Evolutionary conservation across 2,329 filamentous ascomycete genomes (phyloP), one percentile per base, ranked within the genome.

Genomic region (Fusarium odoratissimum): DNA sequence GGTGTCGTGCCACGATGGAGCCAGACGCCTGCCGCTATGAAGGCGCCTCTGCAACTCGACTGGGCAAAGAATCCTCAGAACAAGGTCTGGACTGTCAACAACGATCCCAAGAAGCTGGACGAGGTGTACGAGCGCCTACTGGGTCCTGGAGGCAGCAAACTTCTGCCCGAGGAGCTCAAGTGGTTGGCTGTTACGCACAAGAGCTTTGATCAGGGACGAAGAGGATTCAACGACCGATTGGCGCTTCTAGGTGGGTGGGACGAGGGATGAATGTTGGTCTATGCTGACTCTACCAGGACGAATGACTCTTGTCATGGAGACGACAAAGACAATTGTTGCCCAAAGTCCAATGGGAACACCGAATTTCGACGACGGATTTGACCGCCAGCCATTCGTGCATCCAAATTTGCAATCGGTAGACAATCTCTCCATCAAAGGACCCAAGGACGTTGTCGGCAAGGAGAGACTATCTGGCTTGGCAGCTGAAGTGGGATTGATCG

Each of bases 121-220:
- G 86, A 89, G 54, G 92, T 94, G 82, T 97, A 98, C 82, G 87
- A 89, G 74, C 86, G 87, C 59, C 88, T 98, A 75, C 84, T 98
- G 61, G 95, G 95, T 10, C 86, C 86, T 51, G 90, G 88, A 49
- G 93, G 93, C 64, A 89, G 93, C 75, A 89, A 88, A 76, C 81
- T 96, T 80, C 86, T 99, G 64, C 91, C 92, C 4, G 95, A 98
- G 21, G 95, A 99, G 84, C 87, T 96, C 70, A 98, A 98, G 85
- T 99, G 96, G 96, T 86, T 98, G 78, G 95, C 95, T 35, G 90
- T 99, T 62, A 99, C 96, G 74, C 96, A 98, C 83, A 98, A 98
- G 89, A 98, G 95, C 83, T 98, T 97, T 79, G 95, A 99, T 80
- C 95, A 98, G 80, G 96, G 95, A 58, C 88, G 94, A 79, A 91